Conservation (phyloP, 805 yeast species). For the Metschnikowia continentalis region DNA sequence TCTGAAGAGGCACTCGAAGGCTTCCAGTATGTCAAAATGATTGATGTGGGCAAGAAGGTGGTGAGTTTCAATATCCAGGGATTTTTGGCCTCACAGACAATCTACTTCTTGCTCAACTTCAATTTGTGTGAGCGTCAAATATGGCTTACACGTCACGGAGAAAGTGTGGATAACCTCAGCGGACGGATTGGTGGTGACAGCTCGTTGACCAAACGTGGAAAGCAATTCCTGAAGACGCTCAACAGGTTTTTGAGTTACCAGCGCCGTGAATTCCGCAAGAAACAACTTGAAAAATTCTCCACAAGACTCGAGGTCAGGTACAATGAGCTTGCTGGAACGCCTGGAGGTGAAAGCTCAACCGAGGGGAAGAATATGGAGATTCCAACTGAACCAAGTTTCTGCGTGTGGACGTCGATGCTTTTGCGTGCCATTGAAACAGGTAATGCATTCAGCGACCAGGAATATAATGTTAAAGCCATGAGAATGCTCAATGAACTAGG, state of each 20-base stretch:
- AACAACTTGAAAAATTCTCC: constrained; percentile 54
- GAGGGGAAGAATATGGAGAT: constrained; percentile 23
- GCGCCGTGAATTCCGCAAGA: constrained; percentile 60
- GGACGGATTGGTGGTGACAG: constrained; percentile 96
- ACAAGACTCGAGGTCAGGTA: constrained; percentile 43
- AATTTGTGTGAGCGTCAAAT: constrained; percentile 85
- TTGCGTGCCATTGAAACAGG: constrained; percentile 76
- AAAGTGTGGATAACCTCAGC: constrained; percentile 73
- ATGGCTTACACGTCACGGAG: constrained; percentile 95
- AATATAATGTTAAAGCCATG: constrained; percentile 79
- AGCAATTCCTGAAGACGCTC: constrained; percentile 66
- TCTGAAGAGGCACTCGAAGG: constrained; percentile 60
- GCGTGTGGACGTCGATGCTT: constrained; percentile 92
- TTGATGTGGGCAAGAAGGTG: constrained; percentile 91
- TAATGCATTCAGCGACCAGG: constrained; percentile 65
- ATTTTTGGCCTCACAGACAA: constrained; percentile 87
- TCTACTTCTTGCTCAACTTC: constrained; percentile 78
- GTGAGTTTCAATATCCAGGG: constrained; percentile 86
- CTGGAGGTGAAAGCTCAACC: constrained; percentile 15
- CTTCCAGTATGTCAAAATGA: constrained; percentile 89
- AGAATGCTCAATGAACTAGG: constrained; percentile 91
- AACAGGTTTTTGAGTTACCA: constrained; percentile 70
- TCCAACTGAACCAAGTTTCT: constrained; percentile 65
- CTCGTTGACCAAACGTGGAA: constrained; percentile 71
- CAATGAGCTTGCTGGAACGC: constrained; percentile 26